These are phyloP conservation scores for Periconia sp. DNA, from an alignment of 2,329 filamentous ascomycete species.

Conservation along the genomic window DNA sequence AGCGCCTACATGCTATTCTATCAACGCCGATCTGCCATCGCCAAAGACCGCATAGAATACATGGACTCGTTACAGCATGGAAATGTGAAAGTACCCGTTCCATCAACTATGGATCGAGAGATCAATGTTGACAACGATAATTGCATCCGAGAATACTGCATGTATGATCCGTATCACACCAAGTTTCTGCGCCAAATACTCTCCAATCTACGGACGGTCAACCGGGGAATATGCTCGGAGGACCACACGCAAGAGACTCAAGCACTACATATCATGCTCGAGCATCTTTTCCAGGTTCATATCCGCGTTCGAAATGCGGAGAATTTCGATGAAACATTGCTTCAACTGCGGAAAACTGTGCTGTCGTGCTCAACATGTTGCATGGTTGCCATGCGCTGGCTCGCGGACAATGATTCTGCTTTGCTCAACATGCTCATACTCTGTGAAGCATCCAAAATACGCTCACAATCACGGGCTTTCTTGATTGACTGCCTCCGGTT, in stretches of 20 bases:
- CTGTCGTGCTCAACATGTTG: conserved; percentile 58
- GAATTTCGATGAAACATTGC: conserved; percentile 61
- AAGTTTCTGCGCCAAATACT: conserved; percentile 68
- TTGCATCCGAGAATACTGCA: conserved; percentile 74
- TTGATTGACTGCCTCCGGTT: conserved; percentile 33
- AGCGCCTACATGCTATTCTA: conserved; percentile 99
- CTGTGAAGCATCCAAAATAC: conserved; percentile 30
- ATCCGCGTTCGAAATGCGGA: conserved; percentile 70
- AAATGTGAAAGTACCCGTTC: conserved; percentile 52
- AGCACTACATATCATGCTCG: conserved; percentile 59
- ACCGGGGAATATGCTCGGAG: conserved; percentile 52
- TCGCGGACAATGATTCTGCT: conserved; percentile 56
- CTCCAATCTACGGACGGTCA: conserved; percentile 55
- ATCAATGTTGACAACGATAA: conserved; percentile 73
- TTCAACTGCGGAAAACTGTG: conserved; percentile 55
- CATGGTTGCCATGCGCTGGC: conserved; percentile 63
- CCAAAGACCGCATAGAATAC: conserved; percentile 34
- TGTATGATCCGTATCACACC: conserved; percentile 73
- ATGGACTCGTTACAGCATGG: conserved; percentile 46
- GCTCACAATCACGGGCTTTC: conserved; percentile 29
- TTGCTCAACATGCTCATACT: conserved; percentile 63
- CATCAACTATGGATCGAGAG: conserved; percentile 50
- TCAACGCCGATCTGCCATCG: conserved; percentile 71
- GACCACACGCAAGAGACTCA: conserved; percentile 50
- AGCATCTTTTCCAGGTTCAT: conserved; percentile 75